Percentiles rank a stretch among this genome's conserved stretches.
phyloP scores from a whole-genome alignment of 441 rosid genomes.

The Populus hybrid region DNA sequence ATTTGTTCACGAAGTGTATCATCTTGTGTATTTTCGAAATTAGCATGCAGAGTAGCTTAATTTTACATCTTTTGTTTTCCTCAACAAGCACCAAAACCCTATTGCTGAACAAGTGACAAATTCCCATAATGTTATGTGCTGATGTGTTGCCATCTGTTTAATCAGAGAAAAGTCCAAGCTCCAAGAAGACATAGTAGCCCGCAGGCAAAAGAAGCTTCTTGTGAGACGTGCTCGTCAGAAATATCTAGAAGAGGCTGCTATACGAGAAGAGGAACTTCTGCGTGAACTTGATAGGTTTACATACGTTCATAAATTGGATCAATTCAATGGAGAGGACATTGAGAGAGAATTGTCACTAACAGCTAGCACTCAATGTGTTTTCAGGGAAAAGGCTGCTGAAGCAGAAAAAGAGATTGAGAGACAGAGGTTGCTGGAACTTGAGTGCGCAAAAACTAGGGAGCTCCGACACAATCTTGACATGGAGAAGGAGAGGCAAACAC shows the following conservation, averaged over 20 bases:
- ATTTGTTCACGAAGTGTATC: neutral
- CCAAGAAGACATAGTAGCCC: slow-evolving; percentile 54
- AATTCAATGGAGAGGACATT: slow-evolving; percentile 9
- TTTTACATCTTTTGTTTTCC: neutral
- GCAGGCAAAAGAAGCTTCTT: slow-evolving; percentile 65
- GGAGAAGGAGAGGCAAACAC: slow-evolving; percentile 83
- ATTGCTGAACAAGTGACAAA: neutral
- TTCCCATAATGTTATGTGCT: neutral
- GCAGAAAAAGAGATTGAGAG: slow-evolving; percentile 81
- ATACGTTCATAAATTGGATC: slow-evolving; percentile 17
- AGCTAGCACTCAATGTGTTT: slow-evolving; percentile 15
- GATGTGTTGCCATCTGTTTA: slow-evolving; percentile 9
- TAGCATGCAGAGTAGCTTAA: neutral
- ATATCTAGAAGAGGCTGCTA: slow-evolving; percentile 67
- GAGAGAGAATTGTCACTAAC: slow-evolving; percentile 13
- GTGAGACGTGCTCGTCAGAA: slow-evolving; percentile 62
- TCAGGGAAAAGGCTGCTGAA: slow-evolving; percentile 69
- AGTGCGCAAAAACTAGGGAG: slow-evolving; percentile 76
- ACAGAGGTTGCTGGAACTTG: slow-evolving; percentile 64
- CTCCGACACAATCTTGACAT: slow-evolving; percentile 72
- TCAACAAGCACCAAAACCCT: neutral
- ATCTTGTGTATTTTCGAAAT: neutral
- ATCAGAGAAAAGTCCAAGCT: slow-evolving; percentile 69
- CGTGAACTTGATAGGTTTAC: slow-evolving; percentile 71
- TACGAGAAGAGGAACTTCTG: slow-evolving; percentile 64